Percentiles rank a stretch among this genome's conserved stretches.
phyloP scores from a whole-genome alignment of 495 filamentous ascomycete genomes.

The Podospora anserina region DNA sequence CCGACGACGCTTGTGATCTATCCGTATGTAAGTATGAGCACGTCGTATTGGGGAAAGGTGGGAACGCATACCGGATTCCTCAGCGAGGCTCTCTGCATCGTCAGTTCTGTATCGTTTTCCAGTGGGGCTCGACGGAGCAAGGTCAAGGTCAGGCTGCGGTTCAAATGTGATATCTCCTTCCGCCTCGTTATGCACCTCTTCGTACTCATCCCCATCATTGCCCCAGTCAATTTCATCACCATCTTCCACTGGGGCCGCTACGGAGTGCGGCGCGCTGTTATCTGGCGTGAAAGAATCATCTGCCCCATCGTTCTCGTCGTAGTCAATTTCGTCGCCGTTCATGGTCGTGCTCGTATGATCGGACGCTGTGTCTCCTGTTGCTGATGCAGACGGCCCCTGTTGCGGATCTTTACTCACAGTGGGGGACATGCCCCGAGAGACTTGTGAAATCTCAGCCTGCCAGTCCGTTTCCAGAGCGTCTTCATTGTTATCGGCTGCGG shows the following conservation, averaged over 20 bases:
- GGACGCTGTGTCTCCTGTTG: conserved; percentile 17
- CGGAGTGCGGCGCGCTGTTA: background rate
- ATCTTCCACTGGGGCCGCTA: background rate
- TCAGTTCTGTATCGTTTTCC: conserved; percentile 33
- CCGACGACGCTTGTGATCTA: conserved; percentile 53
- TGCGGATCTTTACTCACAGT: conserved; percentile 12
- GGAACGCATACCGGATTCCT: conserved; percentile 40
- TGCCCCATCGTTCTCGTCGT: conserved; percentile 40
- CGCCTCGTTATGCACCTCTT: conserved; percentile 12
- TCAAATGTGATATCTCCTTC: conserved; percentile 35
- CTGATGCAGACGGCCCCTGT: background rate
- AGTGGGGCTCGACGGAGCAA: conserved; percentile 18
- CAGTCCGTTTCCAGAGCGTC: conserved; percentile 5
- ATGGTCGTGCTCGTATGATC: conserved; percentile 42
- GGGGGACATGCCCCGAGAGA: conserved; percentile 14
- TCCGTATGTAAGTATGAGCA: conserved; percentile 25
- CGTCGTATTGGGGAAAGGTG: background rate
- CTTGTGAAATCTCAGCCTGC: background rate
- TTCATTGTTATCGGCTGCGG: conserved; percentile 1
- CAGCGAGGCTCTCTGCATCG: conserved; percentile 30
- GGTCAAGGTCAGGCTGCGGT: conserved; percentile 9
- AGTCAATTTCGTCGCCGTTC: conserved; percentile 48
- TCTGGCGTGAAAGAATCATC: conserved; percentile 13
- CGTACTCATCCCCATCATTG: conserved; percentile 38
- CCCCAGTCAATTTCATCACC: conserved; percentile 48